These are phyloP conservation scores for Capsella rubella DNA, from an alignment of 441 rosid species.

Conservation along the genomic window DNA sequence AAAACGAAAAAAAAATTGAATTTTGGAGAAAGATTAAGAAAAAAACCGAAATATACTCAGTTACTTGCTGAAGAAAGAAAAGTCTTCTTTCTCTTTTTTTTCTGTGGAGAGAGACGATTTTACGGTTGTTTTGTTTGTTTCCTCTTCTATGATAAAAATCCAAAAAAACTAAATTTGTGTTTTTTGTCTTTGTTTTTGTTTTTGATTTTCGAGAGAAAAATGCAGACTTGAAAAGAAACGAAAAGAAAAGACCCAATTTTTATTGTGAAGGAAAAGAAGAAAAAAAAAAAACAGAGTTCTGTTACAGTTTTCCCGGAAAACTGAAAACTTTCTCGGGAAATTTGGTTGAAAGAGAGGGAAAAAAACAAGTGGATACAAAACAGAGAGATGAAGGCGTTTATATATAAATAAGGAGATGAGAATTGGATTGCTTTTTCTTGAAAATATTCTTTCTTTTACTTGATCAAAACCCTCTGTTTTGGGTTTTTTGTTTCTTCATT, in stretches of 20 bases:
- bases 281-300: neutral
- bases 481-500: conserved; percentile 8
- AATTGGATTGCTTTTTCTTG: conserved; percentile 34
- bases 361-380: conserved; percentile 2
- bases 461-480: conserved; percentile 38
- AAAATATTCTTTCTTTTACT: conserved; percentile 40
- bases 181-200: neutral
- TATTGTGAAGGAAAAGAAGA: no score
- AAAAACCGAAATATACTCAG: conserved; percentile 40
- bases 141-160: conserved; percentile 15
- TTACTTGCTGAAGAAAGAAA: conserved; percentile 46
- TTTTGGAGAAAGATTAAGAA: conserved; percentile 5
- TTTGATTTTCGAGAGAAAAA: conserved; percentile 19
- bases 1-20: neutral
- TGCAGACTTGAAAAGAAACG: conserved; percentile 32
- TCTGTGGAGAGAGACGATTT: conserved; percentile 43
- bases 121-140: conserved; percentile 38
- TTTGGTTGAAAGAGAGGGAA: conserved; percentile 8
- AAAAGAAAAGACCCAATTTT: neutral
- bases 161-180: neutral
- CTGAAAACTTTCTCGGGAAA: conserved; percentile 9
- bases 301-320: conserved; percentile 28
- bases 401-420: conserved; percentile 19
- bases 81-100: conserved; percentile 23
- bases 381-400: neutral